These are phyloP conservation scores for Fusarium sambucinum DNA, from an alignment of 2,329 filamentous ascomycete species.

Conservation along the genomic window DNA sequence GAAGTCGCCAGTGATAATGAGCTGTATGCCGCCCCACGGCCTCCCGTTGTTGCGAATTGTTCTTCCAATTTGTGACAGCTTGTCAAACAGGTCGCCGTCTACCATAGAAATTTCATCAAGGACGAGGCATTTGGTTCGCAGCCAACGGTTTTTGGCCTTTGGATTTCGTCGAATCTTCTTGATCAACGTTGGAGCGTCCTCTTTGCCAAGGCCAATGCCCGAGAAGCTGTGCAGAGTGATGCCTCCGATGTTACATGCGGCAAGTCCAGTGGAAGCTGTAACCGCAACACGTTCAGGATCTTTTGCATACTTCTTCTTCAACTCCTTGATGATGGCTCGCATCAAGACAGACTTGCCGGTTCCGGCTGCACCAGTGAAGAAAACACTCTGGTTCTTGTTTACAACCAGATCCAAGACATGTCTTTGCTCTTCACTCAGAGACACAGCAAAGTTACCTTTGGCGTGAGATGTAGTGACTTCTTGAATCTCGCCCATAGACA, in stretches of 20 bases:
- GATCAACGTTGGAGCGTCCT: slow-evolving; percentile 80
- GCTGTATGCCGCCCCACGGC: slow-evolving; percentile 94
- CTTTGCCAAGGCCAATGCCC: slow-evolving; percentile 92
- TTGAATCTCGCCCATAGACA: slow-evolving; percentile 54
- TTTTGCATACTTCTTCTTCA: slow-evolving; percentile 79
- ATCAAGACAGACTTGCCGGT: slow-evolving; percentile 98
- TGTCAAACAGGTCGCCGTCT: slow-evolving; percentile 96
- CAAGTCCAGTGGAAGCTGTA: slow-evolving; percentile 94
- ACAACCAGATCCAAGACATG: slow-evolving; percentile 86
- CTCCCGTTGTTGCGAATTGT: slow-evolving; percentile 89
- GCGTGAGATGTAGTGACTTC: slow-evolving; percentile 52
- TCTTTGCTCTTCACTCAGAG: slow-evolving; percentile 87
- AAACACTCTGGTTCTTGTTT: slow-evolving; percentile 85
- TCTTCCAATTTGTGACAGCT: slow-evolving; percentile 88
- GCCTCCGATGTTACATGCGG: slow-evolving; percentile 96
- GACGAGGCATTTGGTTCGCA: slow-evolving; percentile 86
- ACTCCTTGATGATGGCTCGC: slow-evolving; percentile 85
- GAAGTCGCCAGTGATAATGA: slow-evolving; percentile 96
- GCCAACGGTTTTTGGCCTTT: slow-evolving; percentile 90
- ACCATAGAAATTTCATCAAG: slow-evolving; percentile 99
- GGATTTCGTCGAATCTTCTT: slow-evolving; percentile 91
- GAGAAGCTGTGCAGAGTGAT: slow-evolving; percentile 96
- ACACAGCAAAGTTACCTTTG: slow-evolving; percentile 64
- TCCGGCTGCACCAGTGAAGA: slow-evolving; percentile 96
- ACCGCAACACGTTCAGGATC: slow-evolving; percentile 90